Base-by-base conservation (phyloP, 352 stramenopile genomes). In the Pythium aphanidermatum region DNA sequence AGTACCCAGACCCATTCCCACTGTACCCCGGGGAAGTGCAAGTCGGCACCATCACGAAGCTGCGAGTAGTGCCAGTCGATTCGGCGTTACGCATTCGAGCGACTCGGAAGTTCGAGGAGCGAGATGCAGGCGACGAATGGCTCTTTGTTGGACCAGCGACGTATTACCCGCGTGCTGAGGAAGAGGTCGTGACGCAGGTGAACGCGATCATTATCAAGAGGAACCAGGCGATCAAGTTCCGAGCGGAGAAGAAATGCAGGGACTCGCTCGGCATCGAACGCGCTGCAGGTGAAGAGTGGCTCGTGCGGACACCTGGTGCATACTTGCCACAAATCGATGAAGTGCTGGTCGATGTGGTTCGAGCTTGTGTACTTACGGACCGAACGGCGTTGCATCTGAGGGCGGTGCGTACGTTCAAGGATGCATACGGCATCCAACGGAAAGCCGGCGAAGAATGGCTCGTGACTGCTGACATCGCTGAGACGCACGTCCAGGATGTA, bases 281-380 rank as follows among this genome's bases (percentile, higher is more conserved):
- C 26, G 78, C 84, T 14, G 78, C 78, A 2, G 78, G 78, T 16
- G 78, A 88, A 45, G 78, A 91, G 63, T 91, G 76, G 75, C 73
- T 91, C 21, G 74, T 91, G 39, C 75, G 78, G 24, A 77, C 59
- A 7, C 74, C 75, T 0, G 78, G 78, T 14, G 75, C 74, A 17
- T 91, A 91, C 41, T 46, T 91, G 19, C 78, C 78, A 1, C 76
- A 84, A 38, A 84, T 91, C 45, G 78, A 91, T 27, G 78, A 91
- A 19, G 54, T 79, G 49, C 60, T 79, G 2, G 68, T 87, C 14
- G 72, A 74, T 41, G 74, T 77, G 20, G 55, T 88, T 20, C 36
- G 67, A 10, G 75, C 78, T 3, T 70, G 80, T 17, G 80, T 87
- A 17, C 51, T 91, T 40, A 91, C 78, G 2, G 67, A 74, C 11